These are phyloP conservation scores for Nymphaea thermarum DNA, from an alignment of 164 flowering plant species.

Conservation along the genomic window DNA sequence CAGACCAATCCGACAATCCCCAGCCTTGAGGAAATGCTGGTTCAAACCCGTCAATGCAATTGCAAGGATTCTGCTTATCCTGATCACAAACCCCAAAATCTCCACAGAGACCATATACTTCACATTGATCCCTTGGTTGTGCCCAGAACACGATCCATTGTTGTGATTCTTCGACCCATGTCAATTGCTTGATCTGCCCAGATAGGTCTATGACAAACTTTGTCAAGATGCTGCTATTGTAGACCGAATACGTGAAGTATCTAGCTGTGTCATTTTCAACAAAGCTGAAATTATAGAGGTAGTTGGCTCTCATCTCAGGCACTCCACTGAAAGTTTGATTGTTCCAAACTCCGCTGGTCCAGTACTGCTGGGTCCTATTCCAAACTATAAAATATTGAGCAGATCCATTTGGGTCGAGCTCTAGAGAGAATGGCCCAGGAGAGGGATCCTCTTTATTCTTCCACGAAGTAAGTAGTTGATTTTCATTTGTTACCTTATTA, in stretches of 20 bases:
- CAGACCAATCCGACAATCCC: constrained; percentile 7
- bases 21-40: constrained; percentile 5
- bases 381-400: constrained; percentile 4
- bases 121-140: constrained; percentile 10
- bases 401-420: constrained; percentile 2
- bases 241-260: constrained; percentile 4
- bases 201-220: constrained; percentile 13
- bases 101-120: constrained; percentile 15
- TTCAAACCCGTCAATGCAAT: constrained; percentile 14
- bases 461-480: constrained; percentile 9
- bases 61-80: constrained; percentile 3
- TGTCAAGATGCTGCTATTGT: neutral
- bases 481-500: constrained; percentile 3
- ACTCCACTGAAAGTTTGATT: constrained; percentile 1
- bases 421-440: constrained; percentile 9
- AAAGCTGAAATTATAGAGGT: constrained; percentile 11
- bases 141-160: constrained; percentile 18
- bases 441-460: constrained; percentile 12
- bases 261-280: neutral
- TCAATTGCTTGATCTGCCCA: constrained; percentile 13
- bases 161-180: constrained; percentile 2
- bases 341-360: constrained; percentile 14
- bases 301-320: constrained; percentile 12
- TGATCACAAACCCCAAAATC: constrained; percentile 14
- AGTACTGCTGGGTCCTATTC: constrained; percentile 7